Evolutionary conservation across 2,329 filamentous ascomycete genomes (phyloP).

Genomic region (Claviceps purpurea): DNA sequence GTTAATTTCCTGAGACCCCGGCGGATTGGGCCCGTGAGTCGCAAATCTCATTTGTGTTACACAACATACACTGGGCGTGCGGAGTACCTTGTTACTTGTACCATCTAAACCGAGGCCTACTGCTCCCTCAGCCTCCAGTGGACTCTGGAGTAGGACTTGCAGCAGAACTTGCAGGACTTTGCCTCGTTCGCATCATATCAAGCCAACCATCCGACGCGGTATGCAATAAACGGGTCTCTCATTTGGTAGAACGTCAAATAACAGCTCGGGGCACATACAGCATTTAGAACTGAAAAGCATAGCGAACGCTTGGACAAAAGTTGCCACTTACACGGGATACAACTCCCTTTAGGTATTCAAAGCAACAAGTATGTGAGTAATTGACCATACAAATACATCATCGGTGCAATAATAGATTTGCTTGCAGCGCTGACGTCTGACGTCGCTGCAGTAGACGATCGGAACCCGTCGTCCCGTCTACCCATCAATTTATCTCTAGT

Average conservation of each 20-base stretch:
- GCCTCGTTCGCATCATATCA: not conserved
- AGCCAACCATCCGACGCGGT: constrained; percentile 8
- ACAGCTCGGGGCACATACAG: not conserved
- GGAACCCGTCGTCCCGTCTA: not conserved
- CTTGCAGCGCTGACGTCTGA: not conserved
- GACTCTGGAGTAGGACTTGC: too few relatives aligned
- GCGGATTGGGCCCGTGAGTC: not conserved
- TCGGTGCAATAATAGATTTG: not conserved
- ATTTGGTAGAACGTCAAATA: not conserved
- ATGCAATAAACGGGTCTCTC: constrained; percentile 10
- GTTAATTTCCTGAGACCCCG: not conserved
- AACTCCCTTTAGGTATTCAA: not conserved
- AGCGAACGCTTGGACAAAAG: not conserved
- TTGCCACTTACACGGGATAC: not conserved
- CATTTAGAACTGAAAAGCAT: not conserved
- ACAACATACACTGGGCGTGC: constrained; percentile 1
- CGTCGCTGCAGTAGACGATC: not conserved
- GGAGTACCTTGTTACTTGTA: not conserved
- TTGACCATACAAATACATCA: not conserved
- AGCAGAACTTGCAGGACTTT: not conserved
- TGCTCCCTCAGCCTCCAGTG: not conserved
- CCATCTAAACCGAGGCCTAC: not conserved
- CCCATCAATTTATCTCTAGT: not conserved
- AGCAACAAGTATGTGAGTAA: not conserved
- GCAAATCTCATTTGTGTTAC: constrained; percentile 2